Base-by-base conservation (phyloP, 257 asterid species). In the Solanum ossicruentum region DNA sequence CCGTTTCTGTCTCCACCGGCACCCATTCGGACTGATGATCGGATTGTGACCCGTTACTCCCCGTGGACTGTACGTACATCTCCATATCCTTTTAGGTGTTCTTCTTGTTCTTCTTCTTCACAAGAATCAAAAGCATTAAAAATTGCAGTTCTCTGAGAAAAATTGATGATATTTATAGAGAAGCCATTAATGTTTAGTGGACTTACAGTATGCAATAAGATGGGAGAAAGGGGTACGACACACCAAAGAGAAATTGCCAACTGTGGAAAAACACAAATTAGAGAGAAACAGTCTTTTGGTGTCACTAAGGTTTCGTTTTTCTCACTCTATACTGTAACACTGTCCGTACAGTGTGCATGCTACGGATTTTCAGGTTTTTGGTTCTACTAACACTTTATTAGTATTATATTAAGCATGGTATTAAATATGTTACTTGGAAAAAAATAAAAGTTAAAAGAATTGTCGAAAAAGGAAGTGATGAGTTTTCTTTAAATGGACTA, bases 1-100 rank as follows among this genome's bases (percentile, higher is more conserved):
- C 92, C 82, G 93, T 70, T 75, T 88, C 92, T 16, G 87, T 85
- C 51, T 84, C 85, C 6, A 58, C 63, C 75, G 84, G n/a, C 83
- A 77, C 87, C 96, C 95, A 92, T 70, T 88, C 93, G 69, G 73
- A 81, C 88, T 88, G 91, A 80, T 85, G 89, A 86, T 87, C 93
- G 51, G 89, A 79, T 21, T 85, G 86, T 12, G 89, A 87, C 82
- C 92, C 95, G 57, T 58, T 86, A 83, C 84, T 85, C 17, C 43
- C 82, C 4, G 60, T 52, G 32, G 72, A 72, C 85, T 82, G 77
- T 55, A 88, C 90, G 94, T 92, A 90, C 92, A 90, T 47, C 86
- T 90, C 97, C 98, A 93, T 95, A 72, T 69, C n/a, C 1, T 20
- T 66, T 43, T 72, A 32, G 47, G 75, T 80, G 9, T 12, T 58